Evolutionary conservation across 768 basidiomycete genomes (phyloP).

Genomic region (Termitomyces sp.): DNA sequence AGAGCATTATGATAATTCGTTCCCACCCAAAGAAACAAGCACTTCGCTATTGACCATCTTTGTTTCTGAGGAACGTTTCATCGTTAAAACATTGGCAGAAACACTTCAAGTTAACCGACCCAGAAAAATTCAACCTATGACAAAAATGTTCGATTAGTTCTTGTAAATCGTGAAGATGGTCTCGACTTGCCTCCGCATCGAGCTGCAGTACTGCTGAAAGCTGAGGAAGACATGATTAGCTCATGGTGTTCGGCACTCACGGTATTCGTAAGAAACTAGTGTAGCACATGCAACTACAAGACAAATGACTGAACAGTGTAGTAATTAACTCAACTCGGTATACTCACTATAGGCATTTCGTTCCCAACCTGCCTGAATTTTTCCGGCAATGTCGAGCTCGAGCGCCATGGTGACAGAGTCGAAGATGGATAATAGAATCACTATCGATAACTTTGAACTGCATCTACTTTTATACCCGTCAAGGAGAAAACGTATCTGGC

Average conservation of each 20-base stretch:
- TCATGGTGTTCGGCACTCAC: constrained; percentile 7
- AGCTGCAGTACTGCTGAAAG: constrained; percentile 17
- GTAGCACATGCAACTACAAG: constrained; percentile 17
- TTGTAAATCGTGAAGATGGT: background rate
- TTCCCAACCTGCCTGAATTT: constrained; percentile 15
- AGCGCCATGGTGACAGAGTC: constrained; percentile 5
- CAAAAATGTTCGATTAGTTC: background rate
- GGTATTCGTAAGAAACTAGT: constrained; percentile 18
- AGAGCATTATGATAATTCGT: background rate
- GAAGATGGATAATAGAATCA: no score
- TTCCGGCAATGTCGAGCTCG: constrained; percentile 8
- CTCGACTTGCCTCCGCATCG: constrained; percentile 14
- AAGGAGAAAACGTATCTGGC: no score
- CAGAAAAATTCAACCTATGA: constrained; percentile 23
- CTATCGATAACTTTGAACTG: no score
- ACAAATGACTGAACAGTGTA: background rate
- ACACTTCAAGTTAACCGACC: constrained; percentile 8
- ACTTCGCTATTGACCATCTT: constrained; percentile 28
- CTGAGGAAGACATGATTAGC: background rate
- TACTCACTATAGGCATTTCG: constrained; percentile 8
- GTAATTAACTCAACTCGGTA: no score
- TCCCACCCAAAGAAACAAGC: constrained; percentile 27
- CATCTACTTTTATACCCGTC: no score
- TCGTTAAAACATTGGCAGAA: background rate
- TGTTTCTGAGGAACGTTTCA: constrained; percentile 14